Base-by-base conservation (phyloP, 345 rosid genomes). In the Anacardium occidentale region DNA sequence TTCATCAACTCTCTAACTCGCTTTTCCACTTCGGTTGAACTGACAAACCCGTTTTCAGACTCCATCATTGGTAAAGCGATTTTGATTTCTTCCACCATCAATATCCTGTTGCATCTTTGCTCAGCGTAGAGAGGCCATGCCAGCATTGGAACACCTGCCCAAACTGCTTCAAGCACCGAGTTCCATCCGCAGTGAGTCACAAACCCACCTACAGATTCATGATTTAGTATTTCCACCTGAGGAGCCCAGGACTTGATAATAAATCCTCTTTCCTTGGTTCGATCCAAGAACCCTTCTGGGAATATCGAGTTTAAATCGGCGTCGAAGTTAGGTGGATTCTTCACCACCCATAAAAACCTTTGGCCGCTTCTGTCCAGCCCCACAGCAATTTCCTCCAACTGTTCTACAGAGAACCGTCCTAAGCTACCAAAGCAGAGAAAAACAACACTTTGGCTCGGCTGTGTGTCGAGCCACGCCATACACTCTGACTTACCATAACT, bases 171-270 rank as follows among this genome's bases (percentile, higher is more conserved):
- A 0, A 91, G 85, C 22, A 81, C 71, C 1, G 93, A 87, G 69
- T 88, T 91, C 95, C 91, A 91, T 1, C 97, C 93, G 26, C 92
- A 83, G 72, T 89, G 95, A 62, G 85, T 89, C 48, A 88, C 90
- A 42, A 89, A 89, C 42, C 89, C 90, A 4, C 91, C 90, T 1
- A 83, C 74, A 0, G 93, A 77, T 7, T 57, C 74, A 29, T 86
- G 92, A 48, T 64, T 85, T 71, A 86, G 73, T 22, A 89, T 81
- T 11, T 73, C 82, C 53, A 82, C 81, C 62, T 89, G 93, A 2
- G 91, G 93, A 0, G 88, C 90, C 92, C 94, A 89, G 2, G 76
- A 75, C 66, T 85, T 83, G 50, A 86, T 77, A 34, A 85, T 83
- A 60, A 82, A 48, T 7, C 95, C 93, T 72, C 73, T 80, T 4